phyloP scores from a whole-genome alignment of 305 asterid genomes.

The Fraxinus nigra region DNA sequence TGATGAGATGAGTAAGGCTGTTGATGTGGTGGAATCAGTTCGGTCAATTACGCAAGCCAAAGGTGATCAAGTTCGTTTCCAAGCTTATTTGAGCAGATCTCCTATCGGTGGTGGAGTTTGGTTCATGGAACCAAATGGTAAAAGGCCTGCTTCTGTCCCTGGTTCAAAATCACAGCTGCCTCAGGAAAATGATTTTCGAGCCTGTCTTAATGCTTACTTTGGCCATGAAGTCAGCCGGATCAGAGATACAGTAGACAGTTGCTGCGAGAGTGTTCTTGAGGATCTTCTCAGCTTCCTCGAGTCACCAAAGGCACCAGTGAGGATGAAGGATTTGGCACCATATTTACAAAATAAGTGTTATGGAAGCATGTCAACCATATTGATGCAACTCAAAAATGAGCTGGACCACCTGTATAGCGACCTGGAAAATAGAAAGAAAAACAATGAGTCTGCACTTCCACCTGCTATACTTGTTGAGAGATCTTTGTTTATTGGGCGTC shows the following conservation, averaged over 20 bases:
- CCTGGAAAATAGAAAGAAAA: slow-evolving; percentile 49
- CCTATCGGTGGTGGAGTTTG: slow-evolving; percentile 81
- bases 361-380: slow-evolving; percentile 64
- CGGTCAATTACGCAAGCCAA: slow-evolving; percentile 48
- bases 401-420: slow-evolving; percentile 55
- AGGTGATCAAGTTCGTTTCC: slow-evolving; percentile 53
- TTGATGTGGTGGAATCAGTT: slow-evolving; percentile 69
- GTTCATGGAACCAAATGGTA: slow-evolving; percentile 74
- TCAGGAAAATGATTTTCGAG: slow-evolving; percentile 64
- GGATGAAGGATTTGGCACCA: slow-evolving; percentile 84
- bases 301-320: slow-evolving; percentile 78
- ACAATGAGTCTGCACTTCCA: slow-evolving; percentile 40
- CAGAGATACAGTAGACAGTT: slow-evolving; percentile 81
- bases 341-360: slow-evolving; percentile 77
- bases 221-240: slow-evolving; percentile 90
- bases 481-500: slow-evolving; percentile 87
- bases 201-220: slow-evolving; percentile 77
- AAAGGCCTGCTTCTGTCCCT: slow-evolving; percentile 43
- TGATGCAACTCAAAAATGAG: slow-evolving; percentile 64
- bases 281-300: slow-evolving; percentile 86
- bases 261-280: slow-evolving; percentile 70
- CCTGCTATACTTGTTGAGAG: slow-evolving; percentile 79
- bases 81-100: slow-evolving; percentile 53
- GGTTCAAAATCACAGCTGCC: slow-evolving; percentile 54
- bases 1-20: slow-evolving; percentile 58